Base-by-base conservation (phyloP, 352 stramenopile genomes). In the Blastocystis sp. region DNA sequence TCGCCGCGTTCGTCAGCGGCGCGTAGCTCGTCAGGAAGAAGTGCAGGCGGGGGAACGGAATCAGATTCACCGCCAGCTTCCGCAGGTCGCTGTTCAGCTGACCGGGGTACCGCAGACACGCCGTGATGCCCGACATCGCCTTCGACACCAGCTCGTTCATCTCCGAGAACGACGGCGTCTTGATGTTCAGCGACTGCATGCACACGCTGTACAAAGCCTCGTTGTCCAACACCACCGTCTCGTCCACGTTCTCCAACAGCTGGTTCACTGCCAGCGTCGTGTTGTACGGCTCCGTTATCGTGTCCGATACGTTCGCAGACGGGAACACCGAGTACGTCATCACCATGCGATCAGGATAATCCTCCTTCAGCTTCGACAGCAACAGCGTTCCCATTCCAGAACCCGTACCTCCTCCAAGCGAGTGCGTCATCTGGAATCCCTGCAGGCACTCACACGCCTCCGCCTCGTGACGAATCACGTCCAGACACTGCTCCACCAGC, bases 131-230 rank as follows among this genome's bases (percentile, higher is more conserved):
- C 48, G 94, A 97, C 89, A 99, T 98, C 87, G 94, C 96, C 29
- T 94, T 94, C 67, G 94, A 97, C 89, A 99, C 96, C 53, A 99
- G 90, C 89, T 98, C 93, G 92, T 99, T 99, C 59, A 99, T 89
- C 88, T 99, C 95, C 87, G 93, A 92, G 91, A 98, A 99, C 27
- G 94, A 98, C 36, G 96, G 96, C 49, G 95, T 98, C 78, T 94
- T 95, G 73, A 99, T 92, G 90, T 99, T 98, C 63, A 99, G 90
- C 69, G 96, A 98, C 85, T 96, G 95, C 93, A 98, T 98, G 91
- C 96, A 99, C 91, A 99, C 99, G 88, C 99, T 96, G 90, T 99
- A 99, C 53, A 99, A 91, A 53, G 96, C 96, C 90, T 99, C 96
- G 90, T 99, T 99, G 89, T 99, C 96, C 84, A 99, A 91, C 85